Base-by-base conservation (phyloP, 108 stramenopile genomes). In the Seminavis robusta region DNA sequence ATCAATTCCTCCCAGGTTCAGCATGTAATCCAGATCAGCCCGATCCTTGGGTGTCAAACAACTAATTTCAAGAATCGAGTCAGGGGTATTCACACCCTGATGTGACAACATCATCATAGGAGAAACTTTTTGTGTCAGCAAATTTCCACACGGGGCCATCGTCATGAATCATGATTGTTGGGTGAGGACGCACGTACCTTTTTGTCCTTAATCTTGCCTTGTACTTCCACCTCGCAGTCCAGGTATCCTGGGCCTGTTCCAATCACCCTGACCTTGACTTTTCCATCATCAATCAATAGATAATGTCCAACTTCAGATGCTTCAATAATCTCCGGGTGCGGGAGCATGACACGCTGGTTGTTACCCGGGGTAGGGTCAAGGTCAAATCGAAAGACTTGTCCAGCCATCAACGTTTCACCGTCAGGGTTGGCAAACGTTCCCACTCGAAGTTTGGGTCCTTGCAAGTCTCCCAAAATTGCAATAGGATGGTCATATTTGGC, bases 21-120 rank as follows among this genome's bases (percentile, higher is more conserved):
- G 47, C 62, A 80, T 86, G 56, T 88, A 90, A 52, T 81, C 79
- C 21, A 94, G 73, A 65, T 94, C 92, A 8, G 79, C 58, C 5
- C 84, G 76, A 67, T 90, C 92, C 67, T 94, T 94, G 30, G 85
- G 73, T 23, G 92, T 94, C 43, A 94, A 59, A 39, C 88, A 79
- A 42, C 80, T 84, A 41, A 94, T 91, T 13, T 84, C 76, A 15
- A 94, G 59, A 46, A 84, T 75, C 19, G 83, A 77, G 21, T 86
- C 81, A 7, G 89, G 89, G 38, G 84, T 88, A 56, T 91, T 91
- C 3, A 88, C 86, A n/a, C 89, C 89, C 85, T 71, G 38, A 31
- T 20, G 55, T n/a, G n/a, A n/a, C n/a, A n/a, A n/a, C n/a, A n/a
- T n/a, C n/a, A n/a, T n/a, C n/a, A n/a, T n/a, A n/a, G n/a, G n/a